phyloP scores from a whole-genome alignment of 768 basidiomycete genomes.

The Leccinum uliginosum region DNA sequence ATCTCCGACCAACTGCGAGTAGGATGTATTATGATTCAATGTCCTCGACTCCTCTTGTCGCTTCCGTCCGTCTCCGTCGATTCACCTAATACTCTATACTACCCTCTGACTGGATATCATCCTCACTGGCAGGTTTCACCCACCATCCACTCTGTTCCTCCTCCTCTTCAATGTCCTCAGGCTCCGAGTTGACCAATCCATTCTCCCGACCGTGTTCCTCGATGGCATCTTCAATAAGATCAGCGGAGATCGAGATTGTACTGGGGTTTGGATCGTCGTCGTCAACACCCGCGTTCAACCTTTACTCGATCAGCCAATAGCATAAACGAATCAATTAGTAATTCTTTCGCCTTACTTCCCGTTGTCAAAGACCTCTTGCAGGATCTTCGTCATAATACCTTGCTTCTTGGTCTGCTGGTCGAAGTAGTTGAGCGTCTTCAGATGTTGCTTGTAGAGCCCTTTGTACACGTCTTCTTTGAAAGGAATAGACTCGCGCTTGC shows the following conservation, averaged over 20 bases:
- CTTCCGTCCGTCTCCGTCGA: no score
- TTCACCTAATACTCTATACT: no score
- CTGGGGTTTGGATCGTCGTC: not conserved
- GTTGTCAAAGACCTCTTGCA: not conserved
- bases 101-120: no score
- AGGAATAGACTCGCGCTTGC: not conserved
- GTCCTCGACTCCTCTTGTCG: no score
- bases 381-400: not conserved
- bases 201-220: not conserved
- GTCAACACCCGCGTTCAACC: not conserved
- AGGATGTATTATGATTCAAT: no score
- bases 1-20: no score
- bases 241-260: not conserved
- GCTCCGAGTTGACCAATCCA: no score
- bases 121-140: no score
- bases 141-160: not conserved
- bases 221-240: not conserved
- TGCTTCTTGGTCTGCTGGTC: not conserved
- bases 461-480: not conserved
- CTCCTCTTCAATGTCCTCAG: not conserved
- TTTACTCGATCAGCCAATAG: not conserved
- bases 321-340: no score
- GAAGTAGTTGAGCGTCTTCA: not conserved
- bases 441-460: not conserved
- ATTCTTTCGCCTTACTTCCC: not conserved